Evolutionary conservation across 2,329 filamentous ascomycete genomes (phyloP).

Genomic region (Acrodontium crateriforme): DNA sequence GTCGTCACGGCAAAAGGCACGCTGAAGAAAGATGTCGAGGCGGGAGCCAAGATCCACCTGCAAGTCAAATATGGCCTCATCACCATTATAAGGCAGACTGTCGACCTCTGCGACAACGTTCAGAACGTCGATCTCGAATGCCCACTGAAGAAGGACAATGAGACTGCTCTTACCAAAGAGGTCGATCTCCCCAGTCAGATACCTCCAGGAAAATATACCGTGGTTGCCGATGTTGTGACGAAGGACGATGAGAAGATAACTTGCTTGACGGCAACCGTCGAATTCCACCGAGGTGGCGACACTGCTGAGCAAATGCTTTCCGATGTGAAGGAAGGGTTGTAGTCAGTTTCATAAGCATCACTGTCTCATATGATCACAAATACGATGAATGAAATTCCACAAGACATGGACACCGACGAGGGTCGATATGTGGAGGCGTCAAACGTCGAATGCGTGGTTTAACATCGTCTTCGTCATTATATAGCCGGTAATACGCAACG

Average conservation of each 20-base stretch:
- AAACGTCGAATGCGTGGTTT: no score
- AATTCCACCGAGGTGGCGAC: slow-evolving; percentile 37
- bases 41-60: slow-evolving; percentile 70
- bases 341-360: no score
- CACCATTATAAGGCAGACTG: slow-evolving; percentile 64
- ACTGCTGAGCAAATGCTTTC: no score
- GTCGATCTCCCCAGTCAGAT: slow-evolving; percentile 78
- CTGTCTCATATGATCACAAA: no score
- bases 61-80: slow-evolving; percentile 92
- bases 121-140: slow-evolving; percentile 79
- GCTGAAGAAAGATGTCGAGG: slow-evolving; percentile 56
- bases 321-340: no score
- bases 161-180: slow-evolving; percentile 57
- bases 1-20: slow-evolving; percentile 64
- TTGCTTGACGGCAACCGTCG: slow-evolving; percentile 65
- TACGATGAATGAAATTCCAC: no score
- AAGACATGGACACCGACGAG: no score
- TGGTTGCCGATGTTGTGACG: slow-evolving; percentile 72
- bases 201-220: slow-evolving; percentile 80
- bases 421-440: no score
- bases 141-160: slow-evolving; percentile 66
- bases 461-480: no score
- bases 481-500: no score
- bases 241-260: slow-evolving; percentile 67
- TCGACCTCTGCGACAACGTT: slow-evolving; percentile 81